A percentile compares a stretch with the other conserved stretches of the same genome.
Evolutionary conservation across 2,329 filamentous ascomycete species (phyloP).

Genomic region (Talaromyces verruculosus): DNA sequence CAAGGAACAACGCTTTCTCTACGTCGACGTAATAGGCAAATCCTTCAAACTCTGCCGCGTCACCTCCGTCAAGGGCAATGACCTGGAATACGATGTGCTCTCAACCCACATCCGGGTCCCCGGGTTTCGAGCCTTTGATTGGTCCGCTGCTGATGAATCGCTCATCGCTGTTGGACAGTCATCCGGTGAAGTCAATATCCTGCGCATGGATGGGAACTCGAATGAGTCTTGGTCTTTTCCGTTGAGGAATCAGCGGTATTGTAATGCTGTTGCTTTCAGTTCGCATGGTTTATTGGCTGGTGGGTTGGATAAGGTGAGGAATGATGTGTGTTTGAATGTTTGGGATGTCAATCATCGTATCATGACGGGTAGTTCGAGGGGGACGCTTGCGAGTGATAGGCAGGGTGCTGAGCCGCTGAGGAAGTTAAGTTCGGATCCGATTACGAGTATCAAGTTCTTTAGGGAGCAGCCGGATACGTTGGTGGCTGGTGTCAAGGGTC

Average conservation of each 20-base stretch:
- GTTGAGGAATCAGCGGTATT: constrained; percentile 62
- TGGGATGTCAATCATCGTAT: constrained; percentile 59
- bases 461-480: constrained; percentile 60
- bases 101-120: constrained; percentile 57
- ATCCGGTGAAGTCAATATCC: constrained; percentile 61
- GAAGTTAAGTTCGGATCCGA: constrained; percentile 61
- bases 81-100: constrained; percentile 54
- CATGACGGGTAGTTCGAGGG: constrained; percentile 35
- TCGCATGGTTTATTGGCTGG: constrained; percentile 58
- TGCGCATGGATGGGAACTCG: constrained; percentile 55
- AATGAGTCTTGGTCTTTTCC: constrained; percentile 54
- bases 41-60: constrained; percentile 60
- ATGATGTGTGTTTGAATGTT: constrained; percentile 64
- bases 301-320: constrained; percentile 62
- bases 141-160: constrained; percentile 59
- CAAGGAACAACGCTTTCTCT: constrained; percentile 57
- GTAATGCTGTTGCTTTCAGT: constrained; percentile 64
- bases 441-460: constrained; percentile 66
- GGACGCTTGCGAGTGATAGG: constrained; percentile 30
- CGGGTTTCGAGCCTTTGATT: constrained; percentile 65
- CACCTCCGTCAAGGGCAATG: constrained; percentile 38
- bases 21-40: constrained; percentile 61
- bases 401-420: constrained; percentile 52
- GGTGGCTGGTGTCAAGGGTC: constrained; percentile 60
- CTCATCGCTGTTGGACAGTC: constrained; percentile 62